Conservation (phyloP, 139 green algal genomes). For the Ettlia oleoabundans region DNA sequence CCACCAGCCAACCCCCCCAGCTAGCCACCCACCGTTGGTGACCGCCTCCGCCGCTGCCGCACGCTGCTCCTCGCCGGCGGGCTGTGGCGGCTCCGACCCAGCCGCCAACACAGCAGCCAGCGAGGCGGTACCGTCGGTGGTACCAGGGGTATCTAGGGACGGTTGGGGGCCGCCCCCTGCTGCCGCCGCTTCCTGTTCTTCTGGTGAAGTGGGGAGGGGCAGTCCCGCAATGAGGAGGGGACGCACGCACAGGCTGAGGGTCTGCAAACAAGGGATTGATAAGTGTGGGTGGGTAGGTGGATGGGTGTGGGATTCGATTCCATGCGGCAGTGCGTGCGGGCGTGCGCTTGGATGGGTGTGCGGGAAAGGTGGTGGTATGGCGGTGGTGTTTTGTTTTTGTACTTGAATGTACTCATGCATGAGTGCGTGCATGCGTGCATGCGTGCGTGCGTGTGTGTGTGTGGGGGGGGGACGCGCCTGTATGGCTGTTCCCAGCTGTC, state of each 20-base stretch:
- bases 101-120: not conserved
- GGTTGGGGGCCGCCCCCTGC: too few relatives aligned
- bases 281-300: constrained; percentile 28
- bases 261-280: constrained; percentile 29
- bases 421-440: too few relatives aligned
- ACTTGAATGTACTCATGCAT: too few relatives aligned
- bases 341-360: too few relatives aligned
- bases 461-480: too few relatives aligned
- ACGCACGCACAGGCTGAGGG: constrained; percentile 74
- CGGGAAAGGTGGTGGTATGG: too few relatives aligned
- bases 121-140: not conserved
- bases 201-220: not conserved
- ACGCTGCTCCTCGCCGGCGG: constrained; percentile 35
- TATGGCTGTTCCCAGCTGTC: constrained; percentile 69
- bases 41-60: constrained; percentile 21
- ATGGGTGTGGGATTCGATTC: not conserved
- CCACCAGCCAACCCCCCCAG: not conserved
- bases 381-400: too few relatives aligned
- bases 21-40: not conserved
- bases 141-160: too few relatives aligned
- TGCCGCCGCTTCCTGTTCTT: constrained; percentile 6
- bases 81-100: not conserved
- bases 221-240: constrained; percentile 81
- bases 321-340: too few relatives aligned
- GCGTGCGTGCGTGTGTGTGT: too few relatives aligned